A percentile compares a stretch with the other conserved stretches of the same genome.
Evolutionary conservation across 805 yeast genomes (phyloP).

Genomic region (Candida parachauliodes): DNA sequence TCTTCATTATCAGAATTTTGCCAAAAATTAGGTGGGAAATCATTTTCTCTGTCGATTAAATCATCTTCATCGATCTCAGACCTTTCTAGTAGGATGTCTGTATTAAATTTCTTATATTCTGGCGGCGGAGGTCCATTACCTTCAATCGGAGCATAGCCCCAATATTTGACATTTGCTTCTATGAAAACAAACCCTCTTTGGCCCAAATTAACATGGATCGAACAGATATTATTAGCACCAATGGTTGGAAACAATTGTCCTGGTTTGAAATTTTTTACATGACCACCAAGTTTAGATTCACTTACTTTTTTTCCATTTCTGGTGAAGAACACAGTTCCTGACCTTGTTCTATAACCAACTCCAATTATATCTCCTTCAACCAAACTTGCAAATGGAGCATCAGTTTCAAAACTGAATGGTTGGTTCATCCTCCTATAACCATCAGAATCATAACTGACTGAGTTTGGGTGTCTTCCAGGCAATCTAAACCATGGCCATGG

Average conservation of each 20-base stretch:
- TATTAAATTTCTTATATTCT: conserved; percentile 74
- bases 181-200: conserved; percentile 85
- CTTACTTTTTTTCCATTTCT: conserved; percentile 86
- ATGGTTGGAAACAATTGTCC: conserved; percentile 77
- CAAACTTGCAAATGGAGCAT: conserved; percentile 52
- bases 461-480: conserved; percentile 86
- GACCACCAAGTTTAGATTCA: conserved; percentile 81
- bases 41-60: conserved; percentile 37
- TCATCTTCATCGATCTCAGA: conserved; percentile 55
- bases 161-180: conserved; percentile 89
- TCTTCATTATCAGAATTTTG: conserved; percentile 13
- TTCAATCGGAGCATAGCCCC: conserved; percentile 92
- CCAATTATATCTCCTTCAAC: conserved; percentile 91
- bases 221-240: conserved; percentile 80
- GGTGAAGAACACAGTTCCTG: conserved; percentile 89
- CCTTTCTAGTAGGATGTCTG: conserved; percentile 73
- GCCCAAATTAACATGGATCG: conserved; percentile 86
- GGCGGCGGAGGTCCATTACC: conserved; percentile 95
- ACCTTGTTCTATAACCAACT: conserved; percentile 76
- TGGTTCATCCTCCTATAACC: conserved; percentile 80
- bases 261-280: conserved; percentile 65
- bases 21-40: conserved; percentile 59
- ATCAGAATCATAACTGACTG: conserved; percentile 82
- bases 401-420: conserved; percentile 55
- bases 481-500: conserved; percentile 93